These are phyloP conservation scores for Talaromyces funiculosus DNA, from an alignment of 2,329 filamentous ascomycete genomes.

Conservation along the genomic window DNA sequence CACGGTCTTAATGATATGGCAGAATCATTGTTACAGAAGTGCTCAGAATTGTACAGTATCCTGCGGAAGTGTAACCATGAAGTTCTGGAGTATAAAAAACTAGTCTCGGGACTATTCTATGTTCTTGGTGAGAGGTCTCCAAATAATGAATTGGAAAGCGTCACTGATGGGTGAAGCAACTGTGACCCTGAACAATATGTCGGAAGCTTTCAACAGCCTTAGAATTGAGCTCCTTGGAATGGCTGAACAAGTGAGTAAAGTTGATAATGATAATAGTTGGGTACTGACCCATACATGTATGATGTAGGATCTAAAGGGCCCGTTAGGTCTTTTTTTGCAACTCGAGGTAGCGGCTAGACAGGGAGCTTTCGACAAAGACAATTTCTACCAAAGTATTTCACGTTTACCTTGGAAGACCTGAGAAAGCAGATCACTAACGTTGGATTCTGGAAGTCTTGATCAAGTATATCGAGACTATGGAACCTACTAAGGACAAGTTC, in stretches of 20 bases:
- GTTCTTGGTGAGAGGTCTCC: slow-evolving; percentile 42
- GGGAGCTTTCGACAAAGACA: slow-evolving; percentile 28
- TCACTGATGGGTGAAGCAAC: slow-evolving; percentile 4
- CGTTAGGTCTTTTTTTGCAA: slow-evolving; percentile 61
- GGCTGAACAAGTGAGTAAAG: neutral
- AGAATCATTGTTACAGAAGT: slow-evolving; percentile 67
- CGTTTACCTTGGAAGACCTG: neutral
- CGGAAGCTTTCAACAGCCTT: neutral
- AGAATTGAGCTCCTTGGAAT: neutral
- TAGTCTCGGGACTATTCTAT: slow-evolving; percentile 57
- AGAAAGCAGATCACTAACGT: slow-evolving; percentile 15
- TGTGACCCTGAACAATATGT: slow-evolving; percentile 23
- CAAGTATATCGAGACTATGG: slow-evolving; percentile 56
- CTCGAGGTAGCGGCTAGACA: slow-evolving; percentile 57
- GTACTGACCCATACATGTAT: neutral
- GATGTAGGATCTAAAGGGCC: slow-evolving; percentile 52
- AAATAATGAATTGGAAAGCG: neutral
- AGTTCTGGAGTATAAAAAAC: neutral
- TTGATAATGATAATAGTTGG: neutral
- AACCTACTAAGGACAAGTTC: slow-evolving; percentile 59
- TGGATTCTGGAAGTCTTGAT: slow-evolving; percentile 44
- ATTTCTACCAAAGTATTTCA: slow-evolving; percentile 33
- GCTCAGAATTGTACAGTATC: slow-evolving; percentile 53
- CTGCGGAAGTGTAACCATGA: slow-evolving; percentile 29
- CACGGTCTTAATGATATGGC: slow-evolving; percentile 53